Percentiles rank a stretch among this genome's conserved stretches.
These are phyloP conservation scores for Pharus latifolius DNA, from an alignment of 176 grass and related monocot species.

Conservation along the genomic window DNA sequence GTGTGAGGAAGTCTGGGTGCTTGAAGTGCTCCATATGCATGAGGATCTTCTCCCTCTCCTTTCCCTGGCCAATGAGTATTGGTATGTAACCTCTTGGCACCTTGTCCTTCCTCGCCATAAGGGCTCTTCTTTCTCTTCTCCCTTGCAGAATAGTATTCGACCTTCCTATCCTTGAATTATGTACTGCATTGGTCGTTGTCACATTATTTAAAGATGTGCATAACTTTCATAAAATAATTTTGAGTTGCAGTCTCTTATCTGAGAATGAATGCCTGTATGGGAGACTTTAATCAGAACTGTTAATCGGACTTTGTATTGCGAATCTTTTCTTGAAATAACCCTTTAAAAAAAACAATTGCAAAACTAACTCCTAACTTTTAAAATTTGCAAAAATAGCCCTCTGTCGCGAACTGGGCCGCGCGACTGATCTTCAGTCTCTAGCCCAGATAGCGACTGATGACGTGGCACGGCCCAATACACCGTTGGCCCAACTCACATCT, in stretches of 20 bases:
- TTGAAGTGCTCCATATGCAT: conserved; percentile 46
- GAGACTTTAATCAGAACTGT: no score
- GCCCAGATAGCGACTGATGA: no score
- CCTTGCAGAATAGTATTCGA: neutral
- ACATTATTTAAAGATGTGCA: conserved; percentile 5
- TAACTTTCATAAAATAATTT: conserved; percentile 8
- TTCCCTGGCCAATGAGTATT: conserved; percentile 37
- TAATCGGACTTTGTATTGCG: no score
- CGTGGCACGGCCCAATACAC: no score
- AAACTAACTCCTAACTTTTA: no score
- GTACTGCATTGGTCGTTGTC: neutral
- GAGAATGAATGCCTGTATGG: neutral
- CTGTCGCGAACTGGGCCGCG: no score
- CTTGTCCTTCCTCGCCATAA: conserved; percentile 34
- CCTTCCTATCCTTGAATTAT: conserved; percentile 9
- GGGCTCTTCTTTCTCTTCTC: neutral
- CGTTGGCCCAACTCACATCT: no score
- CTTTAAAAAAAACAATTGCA: no score
- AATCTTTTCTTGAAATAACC: no score
- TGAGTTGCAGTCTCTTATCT: neutral
- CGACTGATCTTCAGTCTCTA: no score
- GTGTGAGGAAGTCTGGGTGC: conserved; percentile 28
- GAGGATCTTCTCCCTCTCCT: conserved; percentile 49
- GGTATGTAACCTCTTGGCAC: conserved; percentile 51
- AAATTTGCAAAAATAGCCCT: no score